A percentile compares a stretch with the other conserved stretches of the same genome.
These are phyloP conservation scores for Carex arenaria DNA, from an alignment of 202 grass and related monocot genomes.

Conservation along the genomic window DNA sequence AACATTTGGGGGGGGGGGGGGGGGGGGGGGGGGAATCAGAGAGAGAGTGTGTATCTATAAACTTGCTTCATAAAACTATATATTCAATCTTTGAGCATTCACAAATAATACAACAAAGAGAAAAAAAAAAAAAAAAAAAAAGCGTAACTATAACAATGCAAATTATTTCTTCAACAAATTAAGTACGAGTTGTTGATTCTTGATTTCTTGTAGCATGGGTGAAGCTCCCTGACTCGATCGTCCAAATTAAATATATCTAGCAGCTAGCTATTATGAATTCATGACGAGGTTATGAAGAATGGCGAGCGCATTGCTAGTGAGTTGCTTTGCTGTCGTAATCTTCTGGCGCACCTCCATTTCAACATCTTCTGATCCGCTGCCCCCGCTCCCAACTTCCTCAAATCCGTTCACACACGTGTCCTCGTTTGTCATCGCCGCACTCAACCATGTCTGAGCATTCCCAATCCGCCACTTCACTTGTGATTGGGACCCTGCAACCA, in stretches of 20 bases:
- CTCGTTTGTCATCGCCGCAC: slow-evolving; percentile 27
- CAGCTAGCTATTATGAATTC: not conserved
- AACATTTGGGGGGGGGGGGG: not conserved
- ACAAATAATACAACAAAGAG: not conserved
- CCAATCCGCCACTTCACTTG: slow-evolving; percentile 13
- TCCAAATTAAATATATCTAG: too few species aligned
- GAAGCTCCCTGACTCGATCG: too few species aligned
- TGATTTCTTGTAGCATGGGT: too few species aligned
- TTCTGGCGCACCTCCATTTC: slow-evolving; percentile 18
- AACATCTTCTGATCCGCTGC: not conserved
- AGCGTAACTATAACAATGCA: not conserved
- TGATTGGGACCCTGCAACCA: not conserved
- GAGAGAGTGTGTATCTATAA: not conserved
- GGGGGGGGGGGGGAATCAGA: not conserved
- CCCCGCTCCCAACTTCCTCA: not conserved
- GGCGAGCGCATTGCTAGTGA: slow-evolving; percentile 39
- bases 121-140: not conserved
- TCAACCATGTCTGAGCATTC: slow-evolving; percentile 43
- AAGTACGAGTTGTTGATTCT: too few species aligned
- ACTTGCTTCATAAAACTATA: not conserved
- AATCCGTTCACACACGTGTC: slow-evolving; percentile 23
- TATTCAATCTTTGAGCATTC: not conserved
- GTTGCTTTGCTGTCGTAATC: slow-evolving; percentile 6
- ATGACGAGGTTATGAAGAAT: slow-evolving; percentile 26
- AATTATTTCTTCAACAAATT: not conserved